These are phyloP conservation scores for Penicillium waksmanii DNA, from an alignment of 495 filamentous ascomycete genomes.

Conservation along the genomic window DNA sequence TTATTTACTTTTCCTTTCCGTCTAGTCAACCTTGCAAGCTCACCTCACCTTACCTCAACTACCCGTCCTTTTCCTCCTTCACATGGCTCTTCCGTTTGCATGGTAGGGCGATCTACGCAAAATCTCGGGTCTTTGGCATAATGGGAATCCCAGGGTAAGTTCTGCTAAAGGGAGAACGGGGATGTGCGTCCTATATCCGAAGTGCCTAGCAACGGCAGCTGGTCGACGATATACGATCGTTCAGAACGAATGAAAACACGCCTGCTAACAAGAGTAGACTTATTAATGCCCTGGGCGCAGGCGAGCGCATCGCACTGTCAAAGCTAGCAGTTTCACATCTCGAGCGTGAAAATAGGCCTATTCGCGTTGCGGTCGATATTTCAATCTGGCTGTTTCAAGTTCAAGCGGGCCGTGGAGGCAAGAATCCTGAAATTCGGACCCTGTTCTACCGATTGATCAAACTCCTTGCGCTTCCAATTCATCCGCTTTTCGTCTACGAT, in stretches of 20 bases:
- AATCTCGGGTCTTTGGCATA: slow-evolving; percentile 16
- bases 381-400: slow-evolving; percentile 98
- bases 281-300: slow-evolving; percentile 83
- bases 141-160: slow-evolving; percentile 56
- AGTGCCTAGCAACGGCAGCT: slow-evolving; percentile 7
- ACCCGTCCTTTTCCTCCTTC: not conserved
- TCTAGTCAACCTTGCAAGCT: slow-evolving; percentile 16
- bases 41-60: slow-evolving; percentile 5
- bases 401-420: slow-evolving; percentile 82
- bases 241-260: not conserved
- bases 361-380: slow-evolving; percentile 90
- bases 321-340: slow-evolving; percentile 79
- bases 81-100: slow-evolving; percentile 15
- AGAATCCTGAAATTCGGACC: slow-evolving; percentile 88
- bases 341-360: slow-evolving; percentile 67
- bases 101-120: slow-evolving; percentile 7
- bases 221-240: not conserved
- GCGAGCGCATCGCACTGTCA: slow-evolving; percentile 78
- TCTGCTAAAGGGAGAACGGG: not conserved
- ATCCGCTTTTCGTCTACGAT: slow-evolving; percentile 95
- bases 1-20: slow-evolving; percentile 30
- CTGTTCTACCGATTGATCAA: slow-evolving; percentile 91
- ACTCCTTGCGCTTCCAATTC: slow-evolving; percentile 76
- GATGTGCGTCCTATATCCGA: slow-evolving; percentile 14
- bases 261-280: slow-evolving; percentile 57